These are phyloP conservation scores for Metschnikowia kofuensis DNA, from an alignment of 805 yeast genomes.

Conservation along the genomic window DNA sequence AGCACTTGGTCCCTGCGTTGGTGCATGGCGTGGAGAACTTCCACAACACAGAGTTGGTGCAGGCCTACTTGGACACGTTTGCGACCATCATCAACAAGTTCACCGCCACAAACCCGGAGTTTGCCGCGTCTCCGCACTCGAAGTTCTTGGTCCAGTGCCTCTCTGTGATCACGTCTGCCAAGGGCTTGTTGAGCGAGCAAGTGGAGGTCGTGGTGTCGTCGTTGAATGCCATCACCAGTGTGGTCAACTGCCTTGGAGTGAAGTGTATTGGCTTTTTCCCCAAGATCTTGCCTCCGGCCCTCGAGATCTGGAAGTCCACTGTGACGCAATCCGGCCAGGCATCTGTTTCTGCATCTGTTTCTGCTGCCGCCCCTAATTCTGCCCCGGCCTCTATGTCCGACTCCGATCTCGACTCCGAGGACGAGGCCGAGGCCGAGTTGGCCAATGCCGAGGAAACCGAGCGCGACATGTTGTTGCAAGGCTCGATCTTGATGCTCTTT, in stretches of 20 bases:
- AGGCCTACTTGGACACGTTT: slow-evolving; percentile 66
- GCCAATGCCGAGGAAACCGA: slow-evolving; percentile 12
- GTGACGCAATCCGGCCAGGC: neutral
- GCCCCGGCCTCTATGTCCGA: neutral
- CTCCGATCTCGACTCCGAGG: slow-evolving; percentile 2
- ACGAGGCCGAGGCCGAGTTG: slow-evolving; percentile 22
- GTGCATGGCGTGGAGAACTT: slow-evolving; percentile 35
- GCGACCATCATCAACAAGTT: slow-evolving; percentile 63
- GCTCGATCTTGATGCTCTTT: slow-evolving; percentile 67
- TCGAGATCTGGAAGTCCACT: slow-evolving; percentile 53
- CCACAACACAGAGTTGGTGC: slow-evolving; percentile 51
- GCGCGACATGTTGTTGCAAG: slow-evolving; percentile 49
- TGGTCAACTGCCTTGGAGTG: slow-evolving; percentile 77
- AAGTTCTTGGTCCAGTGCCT: slow-evolving; percentile 49
- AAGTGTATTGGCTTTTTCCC: slow-evolving; percentile 83
- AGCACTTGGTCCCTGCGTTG: slow-evolving; percentile 49
- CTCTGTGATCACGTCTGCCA: slow-evolving; percentile 43
- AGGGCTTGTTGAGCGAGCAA: slow-evolving; percentile 52
- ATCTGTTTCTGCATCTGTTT: neutral
- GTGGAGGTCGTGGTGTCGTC: slow-evolving; percentile 73
- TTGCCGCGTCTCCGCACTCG: slow-evolving; percentile 39
- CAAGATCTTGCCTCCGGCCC: slow-evolving; percentile 72
- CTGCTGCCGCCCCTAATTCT: no score
- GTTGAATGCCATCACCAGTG: slow-evolving; percentile 64
- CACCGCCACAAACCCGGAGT: slow-evolving; percentile 32